phyloP scores from a whole-genome alignment of 306 rosid species.

The Prosopis cineraria region DNA sequence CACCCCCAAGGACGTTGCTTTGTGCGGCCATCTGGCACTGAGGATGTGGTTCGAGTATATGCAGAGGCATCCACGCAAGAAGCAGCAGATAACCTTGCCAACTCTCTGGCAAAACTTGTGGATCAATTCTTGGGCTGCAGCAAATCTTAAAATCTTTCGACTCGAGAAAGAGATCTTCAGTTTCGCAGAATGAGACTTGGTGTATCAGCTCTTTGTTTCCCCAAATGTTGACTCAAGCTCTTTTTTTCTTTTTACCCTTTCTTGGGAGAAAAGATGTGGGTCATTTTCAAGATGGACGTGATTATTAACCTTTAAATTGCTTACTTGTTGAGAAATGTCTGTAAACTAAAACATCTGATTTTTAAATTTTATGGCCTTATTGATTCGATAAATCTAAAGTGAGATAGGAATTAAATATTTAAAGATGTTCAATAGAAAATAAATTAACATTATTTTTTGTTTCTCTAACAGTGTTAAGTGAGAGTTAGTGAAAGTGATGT shows the following conservation, averaged over 20 bases:
- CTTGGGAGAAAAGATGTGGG: background rate
- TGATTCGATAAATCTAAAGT: no score
- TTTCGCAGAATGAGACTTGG: background rate
- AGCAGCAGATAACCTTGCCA: constrained; percentile 76
- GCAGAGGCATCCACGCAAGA: constrained; percentile 82
- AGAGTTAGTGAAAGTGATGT: no score
- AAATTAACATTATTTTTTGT: no score
- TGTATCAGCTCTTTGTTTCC: background rate
- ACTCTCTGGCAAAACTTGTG: constrained; percentile 62
- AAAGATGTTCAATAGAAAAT: no score
- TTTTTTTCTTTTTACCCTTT: no score
- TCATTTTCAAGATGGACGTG: background rate
- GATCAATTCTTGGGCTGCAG: constrained; percentile 61
- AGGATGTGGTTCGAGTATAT: constrained; percentile 89
- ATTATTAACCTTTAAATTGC: background rate
- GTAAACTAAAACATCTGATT: background rate
- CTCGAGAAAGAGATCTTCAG: background rate
- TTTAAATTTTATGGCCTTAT: background rate
- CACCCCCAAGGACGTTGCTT: constrained; percentile 80
- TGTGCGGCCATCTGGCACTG: constrained; percentile 95
- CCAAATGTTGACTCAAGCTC: background rate
- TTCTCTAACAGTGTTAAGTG: no score
- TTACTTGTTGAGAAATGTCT: background rate
- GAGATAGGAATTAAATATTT: no score
- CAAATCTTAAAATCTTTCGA: constrained; percentile 14